Percentiles rank a stretch among this genome's conserved stretches.
Evolutionary conservation across 768 basidiomycete species (phyloP).

Genomic region (Lanmaoa rubissima): DNA sequence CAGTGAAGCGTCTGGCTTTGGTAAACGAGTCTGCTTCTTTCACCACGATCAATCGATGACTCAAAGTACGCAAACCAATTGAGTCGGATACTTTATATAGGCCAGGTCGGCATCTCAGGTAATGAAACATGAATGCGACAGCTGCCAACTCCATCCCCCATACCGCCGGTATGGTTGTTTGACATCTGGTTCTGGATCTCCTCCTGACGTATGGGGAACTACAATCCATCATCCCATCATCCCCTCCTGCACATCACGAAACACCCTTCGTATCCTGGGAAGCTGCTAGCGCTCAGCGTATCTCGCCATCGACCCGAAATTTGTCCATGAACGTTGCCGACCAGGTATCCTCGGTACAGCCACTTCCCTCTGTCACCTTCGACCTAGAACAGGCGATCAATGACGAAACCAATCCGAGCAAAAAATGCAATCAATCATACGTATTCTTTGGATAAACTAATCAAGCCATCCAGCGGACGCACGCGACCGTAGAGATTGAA

Average conservation of each 20-base stretch:
- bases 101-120: neutral
- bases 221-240: constrained; percentile 24
- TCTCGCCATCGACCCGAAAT: constrained; percentile 88
- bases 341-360: constrained; percentile 83
- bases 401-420: neutral
- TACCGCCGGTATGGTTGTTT: neutral
- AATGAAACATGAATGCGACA: neutral
- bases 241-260: constrained; percentile 71
- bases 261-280: constrained; percentile 82
- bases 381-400: constrained; percentile 38
- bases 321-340: constrained; percentile 66
- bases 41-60: neutral
- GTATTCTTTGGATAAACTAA: constrained; percentile 84
- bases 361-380: constrained; percentile 75
- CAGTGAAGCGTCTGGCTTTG: neutral
- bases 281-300: constrained; percentile 60
- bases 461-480: constrained; percentile 77
- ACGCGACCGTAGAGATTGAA: constrained; percentile 79
- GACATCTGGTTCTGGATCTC: neutral
- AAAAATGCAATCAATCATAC: constrained; percentile 38
- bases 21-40: neutral
- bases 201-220: neutral
- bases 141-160: neutral
- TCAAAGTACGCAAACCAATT: neutral
- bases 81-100: neutral